phyloP scores from a whole-genome alignment of 768 basidiomycete genomes.

The Hygrophorus russula region DNA sequence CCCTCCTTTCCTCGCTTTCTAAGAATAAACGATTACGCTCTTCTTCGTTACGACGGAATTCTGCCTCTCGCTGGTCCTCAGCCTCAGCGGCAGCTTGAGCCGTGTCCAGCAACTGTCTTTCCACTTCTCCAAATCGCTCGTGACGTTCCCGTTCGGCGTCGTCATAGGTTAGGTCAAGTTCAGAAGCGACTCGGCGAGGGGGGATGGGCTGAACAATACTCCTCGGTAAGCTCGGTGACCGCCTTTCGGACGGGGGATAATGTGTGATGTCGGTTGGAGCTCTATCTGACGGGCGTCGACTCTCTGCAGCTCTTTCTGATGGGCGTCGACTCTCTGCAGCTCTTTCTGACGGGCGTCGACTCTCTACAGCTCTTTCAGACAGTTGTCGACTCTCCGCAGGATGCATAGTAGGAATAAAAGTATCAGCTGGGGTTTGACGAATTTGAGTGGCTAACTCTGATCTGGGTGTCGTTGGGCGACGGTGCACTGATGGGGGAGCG shows the following conservation, averaged over 20 bases:
- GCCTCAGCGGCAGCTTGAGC: conserved; percentile 41
- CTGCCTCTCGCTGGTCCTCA: conserved; percentile 52
- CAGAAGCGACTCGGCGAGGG: conserved; percentile 21
- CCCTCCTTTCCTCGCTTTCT: conserved; percentile 47
- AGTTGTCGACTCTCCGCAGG: neutral
- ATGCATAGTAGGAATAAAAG: neutral
- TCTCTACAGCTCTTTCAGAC: neutral
- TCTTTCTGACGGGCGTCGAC: conserved; percentile 1
- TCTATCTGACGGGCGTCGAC: conserved; percentile 1
- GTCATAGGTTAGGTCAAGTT: conserved; percentile 27
- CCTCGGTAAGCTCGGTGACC: conserved; percentile 2
- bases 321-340: conserved; percentile 2
- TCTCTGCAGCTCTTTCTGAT: neutral
- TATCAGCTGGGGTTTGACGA: neutral
- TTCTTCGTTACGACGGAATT: conserved; percentile 56
- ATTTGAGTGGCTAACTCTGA: neutral
- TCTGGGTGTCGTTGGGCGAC: neutral
- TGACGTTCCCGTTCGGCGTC: conserved; percentile 41
- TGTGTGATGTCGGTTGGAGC: neutral
- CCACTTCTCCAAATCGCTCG: conserved; percentile 46
- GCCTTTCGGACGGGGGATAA: conserved; percentile 1
- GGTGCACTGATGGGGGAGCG: neutral
- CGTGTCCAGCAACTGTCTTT: conserved; percentile 36
- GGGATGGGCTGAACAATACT: conserved; percentile 8
- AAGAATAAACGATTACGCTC: conserved; percentile 50